Conservation (phyloP, 768 basidiomycete genomes). For the Thelephora aurantiotincta region DNA sequence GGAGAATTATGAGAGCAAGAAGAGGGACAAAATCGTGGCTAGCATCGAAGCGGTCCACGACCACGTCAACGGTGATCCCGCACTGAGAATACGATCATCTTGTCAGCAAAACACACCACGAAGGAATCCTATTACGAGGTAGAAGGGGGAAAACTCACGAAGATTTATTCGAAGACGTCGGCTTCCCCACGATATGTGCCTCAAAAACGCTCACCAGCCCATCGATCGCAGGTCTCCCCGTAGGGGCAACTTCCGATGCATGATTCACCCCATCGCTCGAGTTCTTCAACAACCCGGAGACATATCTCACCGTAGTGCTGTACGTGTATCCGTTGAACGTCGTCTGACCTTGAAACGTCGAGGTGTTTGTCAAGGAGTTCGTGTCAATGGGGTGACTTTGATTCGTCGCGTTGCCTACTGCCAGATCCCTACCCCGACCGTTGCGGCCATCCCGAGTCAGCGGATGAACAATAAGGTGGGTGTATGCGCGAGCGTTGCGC, state of each 20-base stretch:
- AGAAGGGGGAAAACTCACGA: constrained; percentile 9
- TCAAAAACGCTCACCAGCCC: constrained; percentile 72
- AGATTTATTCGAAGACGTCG: constrained; percentile 7
- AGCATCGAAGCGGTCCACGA: background rate
- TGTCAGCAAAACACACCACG: background rate
- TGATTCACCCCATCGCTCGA: constrained; percentile 62
- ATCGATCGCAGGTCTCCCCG: constrained; percentile 54
- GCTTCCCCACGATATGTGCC: constrained; percentile 42
- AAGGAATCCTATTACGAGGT: background rate
- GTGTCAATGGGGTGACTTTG: constrained; percentile 28
- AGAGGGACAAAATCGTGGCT: too few species aligned
- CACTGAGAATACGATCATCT: background rate
- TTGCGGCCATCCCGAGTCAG: background rate
- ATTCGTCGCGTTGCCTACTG: constrained; percentile 73
- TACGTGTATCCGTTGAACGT: constrained; percentile 60
- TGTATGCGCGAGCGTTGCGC: background rate
- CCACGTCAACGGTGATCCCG: background rate
- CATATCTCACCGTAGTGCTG: constrained; percentile 50
- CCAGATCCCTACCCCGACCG: constrained; percentile 42
- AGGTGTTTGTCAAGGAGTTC: constrained; percentile 33
- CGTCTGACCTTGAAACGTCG: constrained; percentile 50
- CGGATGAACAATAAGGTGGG: background rate
- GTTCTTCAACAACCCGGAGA: constrained; percentile 58
- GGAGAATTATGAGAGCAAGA: too few species aligned
- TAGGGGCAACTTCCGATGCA: constrained; percentile 32